Conservation (phyloP, 306 rosid species). For the Vigna hirtella region DNA sequence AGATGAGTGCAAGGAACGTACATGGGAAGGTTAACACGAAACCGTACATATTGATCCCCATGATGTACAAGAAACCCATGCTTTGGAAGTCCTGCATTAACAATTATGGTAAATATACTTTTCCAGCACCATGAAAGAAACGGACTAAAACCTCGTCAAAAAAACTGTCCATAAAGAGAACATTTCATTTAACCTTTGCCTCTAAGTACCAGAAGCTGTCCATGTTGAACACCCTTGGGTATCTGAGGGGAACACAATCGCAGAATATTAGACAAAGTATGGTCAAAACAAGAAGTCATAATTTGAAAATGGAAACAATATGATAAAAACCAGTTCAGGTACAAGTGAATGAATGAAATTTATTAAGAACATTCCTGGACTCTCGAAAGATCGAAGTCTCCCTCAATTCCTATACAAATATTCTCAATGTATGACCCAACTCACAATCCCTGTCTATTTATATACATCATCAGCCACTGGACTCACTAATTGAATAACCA, state of each 20-base stretch:
- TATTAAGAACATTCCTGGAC: not conserved
- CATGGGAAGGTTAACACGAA: slow-evolving; percentile 83
- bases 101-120: slow-evolving; percentile 23
- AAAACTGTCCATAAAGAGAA: slow-evolving; percentile 31
- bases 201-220: slow-evolving; percentile 80
- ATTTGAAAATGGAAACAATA: not conserved
- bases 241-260: slow-evolving; percentile 63
- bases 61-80: slow-evolving; percentile 71
- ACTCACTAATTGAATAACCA: too few relatives aligned
- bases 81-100: slow-evolving; percentile 69
- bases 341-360: not conserved
- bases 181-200: slow-evolving; percentile 74
- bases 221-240: slow-evolving; percentile 94
- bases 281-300: slow-evolving; percentile 24
- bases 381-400: not conserved
- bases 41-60: slow-evolving; percentile 92
- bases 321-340: not conserved
- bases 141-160: slow-evolving; percentile 3
- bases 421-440: too few relatives aligned
- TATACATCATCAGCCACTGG: too few relatives aligned
- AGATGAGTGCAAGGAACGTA: slow-evolving; percentile 41
- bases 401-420: not conserved
- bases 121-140: slow-evolving; percentile 17
- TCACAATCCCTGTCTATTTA: too few relatives aligned
- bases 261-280: slow-evolving; percentile 47